Conservation (phyloP, 2,329 filamentous ascomycete genomes). For the Didymella glomerata region DNA sequence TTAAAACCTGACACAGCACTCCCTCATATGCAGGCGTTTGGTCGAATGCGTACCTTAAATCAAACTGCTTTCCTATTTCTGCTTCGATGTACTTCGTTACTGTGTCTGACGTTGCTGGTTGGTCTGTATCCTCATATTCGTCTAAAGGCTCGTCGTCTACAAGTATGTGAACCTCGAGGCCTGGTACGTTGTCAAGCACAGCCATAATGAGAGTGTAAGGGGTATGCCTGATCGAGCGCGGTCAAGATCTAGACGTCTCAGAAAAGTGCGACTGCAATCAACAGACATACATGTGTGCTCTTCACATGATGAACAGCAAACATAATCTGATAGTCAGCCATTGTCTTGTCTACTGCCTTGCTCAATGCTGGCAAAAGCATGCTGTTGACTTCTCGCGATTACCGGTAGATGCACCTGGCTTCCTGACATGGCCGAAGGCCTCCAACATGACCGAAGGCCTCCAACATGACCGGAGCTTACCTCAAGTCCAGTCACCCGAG, state of each 20-base stretch:
- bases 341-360: background rate
- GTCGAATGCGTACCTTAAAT: background rate
- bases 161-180: background rate
- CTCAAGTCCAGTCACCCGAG: background rate
- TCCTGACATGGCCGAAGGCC: background rate
- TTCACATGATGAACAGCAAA: background rate
- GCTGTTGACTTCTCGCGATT: background rate
- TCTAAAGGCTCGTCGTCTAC: background rate
- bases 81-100: background rate
- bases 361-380: background rate
- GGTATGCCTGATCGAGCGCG: background rate
- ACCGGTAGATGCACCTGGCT: background rate
- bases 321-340: background rate
- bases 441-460: background rate
- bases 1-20: background rate
- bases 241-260: background rate
- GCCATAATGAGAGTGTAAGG: background rate
- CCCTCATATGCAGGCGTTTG: background rate
- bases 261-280: background rate
- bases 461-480: background rate
- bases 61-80: background rate
- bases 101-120: background rate
- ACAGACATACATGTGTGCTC: background rate
- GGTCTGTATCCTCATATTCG: background rate
- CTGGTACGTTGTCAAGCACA: background rate